These are phyloP conservation scores for Geotrichum macrosporum DNA, from an alignment of 1,139 yeast genomes.

Conservation along the genomic window DNA sequence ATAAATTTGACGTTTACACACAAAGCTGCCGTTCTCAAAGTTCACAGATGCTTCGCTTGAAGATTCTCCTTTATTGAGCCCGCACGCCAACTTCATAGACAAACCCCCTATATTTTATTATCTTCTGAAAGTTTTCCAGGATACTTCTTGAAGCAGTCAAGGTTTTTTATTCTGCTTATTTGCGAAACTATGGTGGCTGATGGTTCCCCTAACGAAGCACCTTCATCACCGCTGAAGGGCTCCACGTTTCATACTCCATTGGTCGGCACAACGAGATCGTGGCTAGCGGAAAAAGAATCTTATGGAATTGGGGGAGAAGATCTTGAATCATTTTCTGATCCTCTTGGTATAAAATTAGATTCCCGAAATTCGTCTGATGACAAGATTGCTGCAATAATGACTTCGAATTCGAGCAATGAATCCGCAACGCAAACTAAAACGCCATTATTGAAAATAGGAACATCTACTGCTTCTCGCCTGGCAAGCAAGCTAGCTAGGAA, in stretches of 20 bases:
- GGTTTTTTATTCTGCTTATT: neutral
- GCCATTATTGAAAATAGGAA: neutral
- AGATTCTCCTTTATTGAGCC: too few relatives aligned
- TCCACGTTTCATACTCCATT: constrained; percentile 17
- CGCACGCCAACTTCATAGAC: too few relatives aligned
- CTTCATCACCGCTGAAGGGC: neutral
- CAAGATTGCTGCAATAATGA: neutral
- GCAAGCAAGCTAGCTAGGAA: constrained; percentile 2
- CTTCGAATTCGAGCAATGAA: neutral
- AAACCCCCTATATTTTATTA: too few relatives aligned
- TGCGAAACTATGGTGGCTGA: neutral
- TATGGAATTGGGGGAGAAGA: constrained; percentile 12
- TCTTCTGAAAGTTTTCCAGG: too few relatives aligned
- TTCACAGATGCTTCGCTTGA: too few relatives aligned
- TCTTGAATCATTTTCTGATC: constrained; percentile 8
- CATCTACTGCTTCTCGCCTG: neutral
- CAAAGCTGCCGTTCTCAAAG: too few relatives aligned
- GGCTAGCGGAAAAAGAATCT: constrained; percentile 19
- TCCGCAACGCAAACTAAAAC: neutral
- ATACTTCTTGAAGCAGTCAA: too few relatives aligned
- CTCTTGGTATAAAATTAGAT: constrained; percentile 9
- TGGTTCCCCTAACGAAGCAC: neutral
- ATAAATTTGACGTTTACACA: too few relatives aligned
- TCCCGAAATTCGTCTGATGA: neutral
- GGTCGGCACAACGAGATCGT: constrained; percentile 13